phyloP scores from a whole-genome alignment of 371 early-diverging fungal genomes.

The Dinochytrium kinnereticum region DNA sequence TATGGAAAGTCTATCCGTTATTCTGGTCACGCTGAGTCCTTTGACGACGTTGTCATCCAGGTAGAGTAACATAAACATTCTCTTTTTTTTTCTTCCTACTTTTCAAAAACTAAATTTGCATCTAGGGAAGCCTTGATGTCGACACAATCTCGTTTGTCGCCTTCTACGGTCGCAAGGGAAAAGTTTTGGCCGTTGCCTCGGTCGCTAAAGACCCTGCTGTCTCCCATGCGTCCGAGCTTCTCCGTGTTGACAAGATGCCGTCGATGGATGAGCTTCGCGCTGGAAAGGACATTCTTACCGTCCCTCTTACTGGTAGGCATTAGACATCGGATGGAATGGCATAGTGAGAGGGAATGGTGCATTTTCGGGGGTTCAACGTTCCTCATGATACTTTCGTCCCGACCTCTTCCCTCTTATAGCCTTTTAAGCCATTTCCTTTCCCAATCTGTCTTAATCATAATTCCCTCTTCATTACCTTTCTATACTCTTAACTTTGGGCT shows the following conservation, averaged over 20 bases:
- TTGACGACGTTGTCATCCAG: conserved; percentile 59
- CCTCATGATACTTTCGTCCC: no score
- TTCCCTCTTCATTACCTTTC: no score
- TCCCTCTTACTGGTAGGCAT: conserved; percentile 23
- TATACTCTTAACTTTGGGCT: no score
- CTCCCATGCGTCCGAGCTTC: conserved; percentile 54
- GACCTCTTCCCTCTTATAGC: no score
- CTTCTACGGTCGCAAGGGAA: conserved; percentile 54
- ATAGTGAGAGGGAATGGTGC: no score
- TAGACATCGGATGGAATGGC: no score
- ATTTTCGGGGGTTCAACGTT: no score
- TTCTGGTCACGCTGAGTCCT: conserved; percentile 56
- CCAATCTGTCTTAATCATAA: no score
- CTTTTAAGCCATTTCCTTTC: no score
- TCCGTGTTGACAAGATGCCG: conserved; percentile 57
- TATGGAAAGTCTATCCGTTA: conserved; percentile 60
- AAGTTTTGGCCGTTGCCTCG: conserved; percentile 57
- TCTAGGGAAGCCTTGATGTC: conserved; percentile 18
- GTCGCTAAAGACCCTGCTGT: conserved; percentile 59
- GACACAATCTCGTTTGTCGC: conserved; percentile 54
- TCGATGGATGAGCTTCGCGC: conserved; percentile 46
- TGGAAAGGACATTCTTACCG: conserved; percentile 41
- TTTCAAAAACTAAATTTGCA: neutral
- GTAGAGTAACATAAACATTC: conserved; percentile 22
- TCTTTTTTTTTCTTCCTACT: neutral